phyloP scores from a whole-genome alignment of 495 filamentous ascomycete species.

The Glutinoglossum americanum region DNA sequence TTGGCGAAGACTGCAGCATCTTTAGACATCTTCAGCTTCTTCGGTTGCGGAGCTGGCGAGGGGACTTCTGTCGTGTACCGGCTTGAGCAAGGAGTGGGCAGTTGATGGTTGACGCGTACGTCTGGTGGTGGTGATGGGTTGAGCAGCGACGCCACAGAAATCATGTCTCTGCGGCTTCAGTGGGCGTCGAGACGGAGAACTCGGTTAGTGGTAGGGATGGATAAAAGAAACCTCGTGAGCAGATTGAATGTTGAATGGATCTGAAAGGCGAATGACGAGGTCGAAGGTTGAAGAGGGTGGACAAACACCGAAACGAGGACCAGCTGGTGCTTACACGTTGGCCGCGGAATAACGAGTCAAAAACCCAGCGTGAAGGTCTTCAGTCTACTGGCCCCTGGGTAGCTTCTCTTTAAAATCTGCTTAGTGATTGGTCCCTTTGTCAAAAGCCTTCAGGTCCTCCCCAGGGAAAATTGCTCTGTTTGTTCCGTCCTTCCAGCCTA shows the following conservation, averaged over 20 bases:
- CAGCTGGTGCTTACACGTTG: neutral
- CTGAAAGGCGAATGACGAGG: neutral
- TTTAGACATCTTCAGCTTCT: slow-evolving; percentile 32
- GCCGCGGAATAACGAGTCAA: neutral
- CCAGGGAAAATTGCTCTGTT: neutral
- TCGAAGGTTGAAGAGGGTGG: neutral
- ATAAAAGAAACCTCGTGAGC: neutral
- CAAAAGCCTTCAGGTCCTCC: neutral
- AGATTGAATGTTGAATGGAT: neutral
- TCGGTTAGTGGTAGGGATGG: neutral
- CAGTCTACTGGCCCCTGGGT: neutral
- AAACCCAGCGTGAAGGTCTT: neutral
- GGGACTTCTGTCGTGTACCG: slow-evolving; percentile 5
- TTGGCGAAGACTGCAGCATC: slow-evolving; percentile 35
- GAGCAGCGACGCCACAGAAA: slow-evolving; percentile 35
- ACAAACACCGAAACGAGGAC: neutral
- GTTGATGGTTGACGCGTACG: neutral
- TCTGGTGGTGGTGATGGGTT: slow-evolving; percentile 29
- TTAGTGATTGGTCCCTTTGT: neutral
- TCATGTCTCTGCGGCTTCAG: slow-evolving; percentile 18
- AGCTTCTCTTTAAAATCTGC: neutral
- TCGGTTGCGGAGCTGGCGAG: slow-evolving; percentile 11
- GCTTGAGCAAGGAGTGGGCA: slow-evolving; percentile 5
- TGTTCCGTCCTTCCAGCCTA: neutral
- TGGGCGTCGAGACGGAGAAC: neutral